Conservation (phyloP, 2,329 filamentous ascomycete species). For the Apiospora koreana region DNA sequence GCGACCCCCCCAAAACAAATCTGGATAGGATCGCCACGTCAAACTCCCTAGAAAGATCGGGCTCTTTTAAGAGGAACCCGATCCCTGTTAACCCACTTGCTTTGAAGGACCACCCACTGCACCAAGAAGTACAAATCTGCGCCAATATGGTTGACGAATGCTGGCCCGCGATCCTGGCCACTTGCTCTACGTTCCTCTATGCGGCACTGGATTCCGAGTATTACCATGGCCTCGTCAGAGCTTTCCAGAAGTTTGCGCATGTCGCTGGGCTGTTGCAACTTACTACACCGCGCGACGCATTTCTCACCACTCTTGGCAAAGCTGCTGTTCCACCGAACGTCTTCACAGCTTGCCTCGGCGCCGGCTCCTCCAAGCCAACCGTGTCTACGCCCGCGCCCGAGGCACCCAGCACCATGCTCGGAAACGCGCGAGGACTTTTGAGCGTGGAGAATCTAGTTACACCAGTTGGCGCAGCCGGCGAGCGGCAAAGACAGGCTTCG, state of each 20-base stretch:
- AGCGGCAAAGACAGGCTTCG: conserved; percentile 61
- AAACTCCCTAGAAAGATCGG: conserved; percentile 55
- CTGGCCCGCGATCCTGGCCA: conserved; percentile 93
- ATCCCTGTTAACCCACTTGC: conserved; percentile 82
- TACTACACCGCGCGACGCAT: conserved; percentile 85
- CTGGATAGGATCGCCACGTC: conserved; percentile 25
- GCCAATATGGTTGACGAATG: conserved; percentile 85
- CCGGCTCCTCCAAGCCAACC: conserved; percentile 44
- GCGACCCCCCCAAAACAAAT: conserved; percentile 32
- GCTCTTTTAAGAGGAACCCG: conserved; percentile 73
- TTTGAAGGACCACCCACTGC: conserved; percentile 71
- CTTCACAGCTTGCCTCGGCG: conserved; percentile 60
- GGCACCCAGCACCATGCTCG: conserved; percentile 59
- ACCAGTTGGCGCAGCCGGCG: conserved; percentile 54
- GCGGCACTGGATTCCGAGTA: conserved; percentile 90
- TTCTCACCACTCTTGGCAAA: conserved; percentile 91
- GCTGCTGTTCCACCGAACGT: conserved; percentile 85
- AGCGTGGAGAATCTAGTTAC: conserved; percentile 72
- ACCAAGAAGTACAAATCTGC: conserved; percentile 72
- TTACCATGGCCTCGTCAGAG: conserved; percentile 87
- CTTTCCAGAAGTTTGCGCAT: conserved; percentile 94
- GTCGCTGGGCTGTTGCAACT: conserved; percentile 87
- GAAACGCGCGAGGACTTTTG: conserved; percentile 70
- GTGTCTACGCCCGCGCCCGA: conserved; percentile 51
- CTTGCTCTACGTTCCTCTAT: conserved; percentile 93